Conservation (phyloP, 106 monocot genomes). For the Amphibolis antarctica region DNA sequence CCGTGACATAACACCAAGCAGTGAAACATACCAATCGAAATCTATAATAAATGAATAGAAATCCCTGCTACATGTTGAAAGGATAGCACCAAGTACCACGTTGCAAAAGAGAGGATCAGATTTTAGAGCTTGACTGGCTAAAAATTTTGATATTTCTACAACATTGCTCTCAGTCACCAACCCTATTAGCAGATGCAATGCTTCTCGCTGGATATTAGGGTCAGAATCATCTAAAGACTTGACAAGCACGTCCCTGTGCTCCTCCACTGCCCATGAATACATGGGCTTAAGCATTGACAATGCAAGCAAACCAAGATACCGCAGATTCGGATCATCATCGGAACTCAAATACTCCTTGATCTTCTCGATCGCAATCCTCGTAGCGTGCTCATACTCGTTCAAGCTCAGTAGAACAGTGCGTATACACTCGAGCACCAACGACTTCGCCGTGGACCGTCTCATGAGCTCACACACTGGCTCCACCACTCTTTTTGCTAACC, state of each 20-base stretch:
- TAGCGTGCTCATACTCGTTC: conserved; percentile 31
- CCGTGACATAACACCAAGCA: conserved; percentile 68
- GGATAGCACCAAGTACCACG: conserved; percentile 55
- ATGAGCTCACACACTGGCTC: conserved; percentile 62
- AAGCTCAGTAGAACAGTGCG: conserved; percentile 42
- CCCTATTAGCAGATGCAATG: conserved; percentile 50
- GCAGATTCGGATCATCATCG: conserved; percentile 71
- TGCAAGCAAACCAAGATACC: conserved; percentile 55
- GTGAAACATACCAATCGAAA: conserved; percentile 86
- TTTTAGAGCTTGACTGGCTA: conserved; percentile 43
- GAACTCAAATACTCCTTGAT: conserved; percentile 41
- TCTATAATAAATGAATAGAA: conserved; percentile 65
- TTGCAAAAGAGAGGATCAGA: conserved; percentile 71
- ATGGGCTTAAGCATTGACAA: conserved; percentile 42
- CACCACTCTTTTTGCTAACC: conserved; percentile 36
- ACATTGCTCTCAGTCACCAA: conserved; percentile 51
- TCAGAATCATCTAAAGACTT: conserved; percentile 51
- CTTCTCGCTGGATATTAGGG: conserved; percentile 55
- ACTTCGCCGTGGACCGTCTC: conserved; percentile 50
- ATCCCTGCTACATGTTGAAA: conserved; percentile 45
- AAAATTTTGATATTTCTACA: conserved; percentile 41
- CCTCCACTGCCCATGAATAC: conserved; percentile 55
- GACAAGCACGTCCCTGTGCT: conserved; percentile 38
- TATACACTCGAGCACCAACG: conserved; percentile 68
- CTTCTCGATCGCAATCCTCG: conserved; percentile 54